phyloP scores from a whole-genome alignment of 768 basidiomycete species.

The Dacryopinax primogenitus region DNA sequence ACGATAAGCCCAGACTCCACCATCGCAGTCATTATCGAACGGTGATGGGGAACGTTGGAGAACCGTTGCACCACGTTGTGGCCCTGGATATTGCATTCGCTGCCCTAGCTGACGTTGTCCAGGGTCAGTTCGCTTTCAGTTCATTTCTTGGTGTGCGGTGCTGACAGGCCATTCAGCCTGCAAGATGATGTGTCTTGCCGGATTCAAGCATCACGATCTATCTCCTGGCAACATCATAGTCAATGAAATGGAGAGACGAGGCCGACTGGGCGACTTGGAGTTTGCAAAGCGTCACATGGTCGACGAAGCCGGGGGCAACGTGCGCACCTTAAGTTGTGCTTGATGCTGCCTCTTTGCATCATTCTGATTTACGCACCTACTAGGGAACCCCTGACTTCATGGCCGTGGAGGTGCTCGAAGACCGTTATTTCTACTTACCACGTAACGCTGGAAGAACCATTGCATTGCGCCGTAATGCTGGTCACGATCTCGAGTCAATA shows the following conservation, averaged over 20 bases:
- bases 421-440: neutral
- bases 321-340: neutral
- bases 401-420: neutral
- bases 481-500: neutral
- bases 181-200: neutral
- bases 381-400: neutral
- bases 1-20: neutral
- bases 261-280: neutral
- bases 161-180: neutral
- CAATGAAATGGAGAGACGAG: neutral
- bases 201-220: neutral
- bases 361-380: neutral
- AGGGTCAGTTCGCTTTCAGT: neutral
- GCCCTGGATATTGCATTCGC: neutral
- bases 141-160: neutral
- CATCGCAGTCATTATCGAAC: neutral
- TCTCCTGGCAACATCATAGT: neutral
- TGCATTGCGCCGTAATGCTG: neutral
- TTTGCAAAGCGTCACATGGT: neutral
- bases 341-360: neutral
- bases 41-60: neutral
- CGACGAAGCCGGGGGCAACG: neutral
- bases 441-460: neutral
- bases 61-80: neutral
- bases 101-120: neutral